Base-by-base conservation (phyloP, 2,329 filamentous ascomycete genomes). In the Juglanconis sp. region DNA sequence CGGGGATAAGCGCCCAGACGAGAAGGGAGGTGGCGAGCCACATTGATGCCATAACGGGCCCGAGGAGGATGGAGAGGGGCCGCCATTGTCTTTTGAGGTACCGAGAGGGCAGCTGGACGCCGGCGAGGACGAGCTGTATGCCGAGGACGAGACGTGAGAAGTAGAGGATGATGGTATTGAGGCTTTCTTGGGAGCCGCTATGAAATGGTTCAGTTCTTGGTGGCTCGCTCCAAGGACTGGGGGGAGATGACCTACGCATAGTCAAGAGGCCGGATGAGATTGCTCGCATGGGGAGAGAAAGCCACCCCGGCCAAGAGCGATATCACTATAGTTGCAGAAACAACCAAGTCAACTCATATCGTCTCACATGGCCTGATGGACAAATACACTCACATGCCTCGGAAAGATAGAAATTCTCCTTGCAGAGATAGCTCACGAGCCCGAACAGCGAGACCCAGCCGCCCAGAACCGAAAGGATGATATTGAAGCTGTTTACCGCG, bases 391-490 rank as follows among this genome's bases (percentile, higher is more conserved):
- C 79, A 94, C 91, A 79, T 56, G 93, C 91, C 82, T 97, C 93
- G 1, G 92, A 96, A 1, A 97, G 82, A 72, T 96, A 96, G 71
- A 91, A 94, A 60, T 87, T 89, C 76, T 96, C 93, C 71, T 97
- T 96, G 70, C 91, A 82, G 17, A 96, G 82, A 70, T 92, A 96
- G 1, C 92, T 96, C 0, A 97, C 91, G 48, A 97, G 77, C 3
- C 92, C 92, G 69, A 96, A 97, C n/a, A 96, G 67, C 0, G 91
- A 92, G 63, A 97, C 87, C 76, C 96, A 97, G 1, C 91, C 93
- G 13, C 93, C 93, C 11, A 96, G 35, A 7, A 91, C 84, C 56
- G 90, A 88, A 70, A 91, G 87, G 57, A 92, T 84, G 65, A 95
- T 89, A 74, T 96, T 96, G 80, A 96, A 96, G 72, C 92, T 89